These are phyloP conservation scores for Melastoma malabathricum DNA, from an alignment of 345 rosid species.

Conservation along the genomic window DNA sequence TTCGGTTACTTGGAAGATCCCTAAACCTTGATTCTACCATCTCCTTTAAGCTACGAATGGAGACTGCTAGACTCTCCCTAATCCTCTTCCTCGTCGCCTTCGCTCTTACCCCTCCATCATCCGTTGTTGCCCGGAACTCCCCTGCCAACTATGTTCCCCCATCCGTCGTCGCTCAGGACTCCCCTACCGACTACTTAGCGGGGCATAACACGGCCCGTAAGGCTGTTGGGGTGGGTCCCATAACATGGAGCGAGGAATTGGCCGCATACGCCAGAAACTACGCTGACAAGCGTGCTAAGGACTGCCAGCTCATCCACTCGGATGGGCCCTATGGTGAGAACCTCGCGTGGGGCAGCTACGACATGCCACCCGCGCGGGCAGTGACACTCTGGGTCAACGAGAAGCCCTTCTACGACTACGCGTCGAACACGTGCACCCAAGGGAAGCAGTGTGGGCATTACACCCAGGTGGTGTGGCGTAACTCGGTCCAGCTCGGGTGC, in stretches of 20 bases:
- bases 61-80: not conserved
- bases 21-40: too few species aligned
- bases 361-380: not conserved
- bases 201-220: slow-evolving; percentile 13
- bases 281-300: not conserved
- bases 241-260: slow-evolving; percentile 12
- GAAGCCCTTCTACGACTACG: slow-evolving; percentile 13
- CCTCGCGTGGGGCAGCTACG: slow-evolving; percentile 12
- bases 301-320: slow-evolving; percentile 16
- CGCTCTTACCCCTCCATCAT: not conserved
- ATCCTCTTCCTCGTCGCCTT: not conserved
- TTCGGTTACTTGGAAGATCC: too few species aligned
- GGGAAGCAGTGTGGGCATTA: slow-evolving; percentile 17
- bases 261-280: slow-evolving; percentile 12
- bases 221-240: slow-evolving; percentile 7
- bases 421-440: slow-evolving; percentile 1
- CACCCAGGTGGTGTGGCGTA: slow-evolving; percentile 20
- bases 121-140: not conserved
- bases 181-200: slow-evolving; percentile 9
- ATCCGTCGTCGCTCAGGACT: not conserved
- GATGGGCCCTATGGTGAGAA: slow-evolving; percentile 19
- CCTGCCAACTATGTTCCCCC: slow-evolving; percentile 7
- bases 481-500: slow-evolving; percentile 10
- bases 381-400: slow-evolving; percentile 16
- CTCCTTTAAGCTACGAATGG: too few species aligned